Conservation (phyloP, 164 flowering plant genomes). For the Akebia trifoliata region DNA sequence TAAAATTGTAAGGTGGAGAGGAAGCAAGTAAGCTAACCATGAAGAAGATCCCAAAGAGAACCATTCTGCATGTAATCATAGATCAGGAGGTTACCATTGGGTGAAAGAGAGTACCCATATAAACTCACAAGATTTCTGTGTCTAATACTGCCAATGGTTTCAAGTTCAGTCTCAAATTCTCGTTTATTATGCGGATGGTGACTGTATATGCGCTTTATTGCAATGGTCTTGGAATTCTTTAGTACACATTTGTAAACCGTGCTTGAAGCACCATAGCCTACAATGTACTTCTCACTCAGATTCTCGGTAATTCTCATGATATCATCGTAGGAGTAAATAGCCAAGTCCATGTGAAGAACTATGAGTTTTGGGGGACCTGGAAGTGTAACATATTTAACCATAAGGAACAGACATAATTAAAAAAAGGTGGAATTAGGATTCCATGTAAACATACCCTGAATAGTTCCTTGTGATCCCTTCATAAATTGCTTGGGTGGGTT, state of each 20-base stretch:
- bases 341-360: slow-evolving; percentile 91
- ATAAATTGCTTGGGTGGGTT: slow-evolving; percentile 37
- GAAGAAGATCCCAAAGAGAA: slow-evolving; percentile 93
- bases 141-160: slow-evolving; percentile 78
- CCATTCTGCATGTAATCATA: slow-evolving; percentile 98
- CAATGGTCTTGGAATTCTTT: slow-evolving; percentile 82
- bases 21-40: slow-evolving; percentile 47
- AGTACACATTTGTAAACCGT: slow-evolving; percentile 83
- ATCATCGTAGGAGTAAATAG: slow-evolving; percentile 79
- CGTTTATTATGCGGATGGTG: slow-evolving; percentile 50
- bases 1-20: too few relatives aligned
- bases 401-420: not conserved
- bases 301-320: slow-evolving; percentile 89
- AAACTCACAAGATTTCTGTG: slow-evolving; percentile 86
- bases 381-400: not conserved
- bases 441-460: slow-evolving; percentile 38
- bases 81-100: slow-evolving; percentile 75
- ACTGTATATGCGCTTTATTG: slow-evolving; percentile 75
- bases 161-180: slow-evolving; percentile 91
- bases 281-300: slow-evolving; percentile 72
- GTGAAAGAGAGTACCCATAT: slow-evolving; percentile 80
- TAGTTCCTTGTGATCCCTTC: slow-evolving; percentile 29
- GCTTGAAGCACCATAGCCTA: slow-evolving; percentile 93
- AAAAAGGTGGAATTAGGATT: not conserved
- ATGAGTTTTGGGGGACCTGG: slow-evolving; percentile 76